Percentiles rank a stretch among this genome's conserved stretches.
phyloP scores from a whole-genome alignment of 2,329 filamentous ascomycete species.

The Penicillium sp. region DNA sequence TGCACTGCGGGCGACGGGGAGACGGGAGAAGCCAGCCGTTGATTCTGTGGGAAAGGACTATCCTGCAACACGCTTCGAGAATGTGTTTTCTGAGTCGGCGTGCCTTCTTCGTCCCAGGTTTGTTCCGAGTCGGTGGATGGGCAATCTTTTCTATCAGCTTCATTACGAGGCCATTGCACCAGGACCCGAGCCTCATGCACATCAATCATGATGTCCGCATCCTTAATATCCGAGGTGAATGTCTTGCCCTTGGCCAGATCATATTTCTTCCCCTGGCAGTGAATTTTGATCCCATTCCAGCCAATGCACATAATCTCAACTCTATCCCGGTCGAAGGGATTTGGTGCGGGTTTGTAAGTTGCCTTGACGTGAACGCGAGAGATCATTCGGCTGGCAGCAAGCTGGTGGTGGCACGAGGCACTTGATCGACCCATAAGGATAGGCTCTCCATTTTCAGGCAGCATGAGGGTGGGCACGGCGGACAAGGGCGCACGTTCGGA shows the following conservation, averaged over 20 bases:
- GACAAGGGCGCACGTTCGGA: conserved; percentile 83
- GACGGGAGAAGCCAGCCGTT: conserved; percentile 70
- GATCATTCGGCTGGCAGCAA: conserved; percentile 87
- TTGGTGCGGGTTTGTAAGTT: conserved; percentile 71
- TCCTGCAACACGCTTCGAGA: conserved; percentile 32
- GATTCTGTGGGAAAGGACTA: conserved; percentile 59
- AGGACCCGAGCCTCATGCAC: conserved; percentile 90
- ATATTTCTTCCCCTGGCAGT: conserved; percentile 85
- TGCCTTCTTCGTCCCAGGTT: conserved; percentile 63
- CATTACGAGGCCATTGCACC: conserved; percentile 75
- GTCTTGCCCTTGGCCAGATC: conserved; percentile 84
- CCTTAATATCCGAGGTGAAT: conserved; percentile 86
- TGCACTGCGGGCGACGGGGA: conserved; percentile 66
- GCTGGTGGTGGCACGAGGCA: conserved; percentile 91
- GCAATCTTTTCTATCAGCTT: conserved; percentile 52
- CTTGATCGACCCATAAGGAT: conserved; percentile 90
- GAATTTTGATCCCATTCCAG: conserved; percentile 93
- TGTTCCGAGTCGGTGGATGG: conserved; percentile 62
- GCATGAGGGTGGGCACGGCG: conserved; percentile 76
- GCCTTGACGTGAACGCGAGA: conserved; percentile 92
- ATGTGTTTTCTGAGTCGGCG: conserved; percentile 36
- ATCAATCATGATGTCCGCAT: conserved; percentile 89
- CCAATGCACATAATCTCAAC: conserved; percentile 89
- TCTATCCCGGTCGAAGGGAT: conserved; percentile 69
- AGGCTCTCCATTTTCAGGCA: conserved; percentile 77